phyloP scores from a whole-genome alignment of 1,284 basidiomycete genomes.

The Apiotrichum gamsii region DNA sequence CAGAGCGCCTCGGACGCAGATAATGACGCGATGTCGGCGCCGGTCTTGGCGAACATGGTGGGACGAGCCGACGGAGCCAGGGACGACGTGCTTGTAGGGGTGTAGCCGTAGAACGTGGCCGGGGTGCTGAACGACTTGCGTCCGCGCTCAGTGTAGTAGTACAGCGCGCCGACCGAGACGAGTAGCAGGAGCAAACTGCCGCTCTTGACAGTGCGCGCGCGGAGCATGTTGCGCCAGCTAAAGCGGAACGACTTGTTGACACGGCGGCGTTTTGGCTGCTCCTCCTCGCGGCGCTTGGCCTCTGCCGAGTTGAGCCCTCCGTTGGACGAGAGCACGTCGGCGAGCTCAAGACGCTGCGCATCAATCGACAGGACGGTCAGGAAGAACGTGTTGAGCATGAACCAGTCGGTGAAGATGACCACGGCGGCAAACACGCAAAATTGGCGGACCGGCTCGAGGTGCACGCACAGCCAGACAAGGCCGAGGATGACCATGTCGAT shows the following conservation, averaged over 20 bases:
- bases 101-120: slow-evolving; percentile 40
- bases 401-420: slow-evolving; percentile 92
- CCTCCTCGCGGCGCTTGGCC: slow-evolving; percentile 12
- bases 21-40: slow-evolving; percentile 18
- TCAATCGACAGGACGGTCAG: slow-evolving; percentile 54
- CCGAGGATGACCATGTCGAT: slow-evolving; percentile 78
- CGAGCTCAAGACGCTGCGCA: slow-evolving; percentile 52
- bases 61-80: slow-evolving; percentile 12
- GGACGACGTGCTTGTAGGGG: slow-evolving; percentile 20
- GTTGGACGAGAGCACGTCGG: slow-evolving; percentile 37
- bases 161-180: slow-evolving; percentile 39
- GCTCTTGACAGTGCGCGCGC: slow-evolving; percentile 69
- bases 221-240: slow-evolving; percentile 51
- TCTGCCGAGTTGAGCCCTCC: slow-evolving; percentile 10
- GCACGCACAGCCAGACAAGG: slow-evolving; percentile 66
- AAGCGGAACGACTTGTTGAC: background rate
- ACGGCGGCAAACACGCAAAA: slow-evolving; percentile 92
- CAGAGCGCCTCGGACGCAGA: slow-evolving; percentile 54
- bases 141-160: slow-evolving; percentile 41
- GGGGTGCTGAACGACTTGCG: slow-evolving; percentile 21
- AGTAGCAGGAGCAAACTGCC: slow-evolving; percentile 63
- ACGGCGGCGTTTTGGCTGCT: slow-evolving; percentile 6
- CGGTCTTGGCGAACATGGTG: slow-evolving; percentile 11
- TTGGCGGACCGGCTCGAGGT: slow-evolving; percentile 73
- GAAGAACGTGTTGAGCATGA: slow-evolving; percentile 54